phyloP scores from a whole-genome alignment of 2,329 filamentous ascomycete species.

The Xylaria sp. region DNA sequence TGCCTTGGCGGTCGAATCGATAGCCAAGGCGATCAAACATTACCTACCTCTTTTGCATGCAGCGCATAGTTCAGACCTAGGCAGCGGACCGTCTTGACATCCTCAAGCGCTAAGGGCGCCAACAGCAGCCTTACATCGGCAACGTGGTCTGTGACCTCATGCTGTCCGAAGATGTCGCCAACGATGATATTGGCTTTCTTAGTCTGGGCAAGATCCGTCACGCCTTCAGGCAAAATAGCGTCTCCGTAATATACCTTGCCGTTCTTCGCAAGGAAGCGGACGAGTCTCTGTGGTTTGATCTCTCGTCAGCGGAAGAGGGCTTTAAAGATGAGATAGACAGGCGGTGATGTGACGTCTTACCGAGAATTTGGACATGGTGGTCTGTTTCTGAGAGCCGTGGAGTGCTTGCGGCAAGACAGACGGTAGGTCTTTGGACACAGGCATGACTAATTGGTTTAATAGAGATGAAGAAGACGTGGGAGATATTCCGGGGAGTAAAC shows the following conservation, averaged over 20 bases:
- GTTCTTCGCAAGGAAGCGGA: constrained; percentile 78
- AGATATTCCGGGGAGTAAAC: too few species aligned
- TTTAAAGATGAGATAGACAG: background rate
- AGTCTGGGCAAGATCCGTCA: constrained; percentile 69
- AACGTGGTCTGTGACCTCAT: constrained; percentile 71
- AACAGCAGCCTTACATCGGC: constrained; percentile 68
- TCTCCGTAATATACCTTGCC: constrained; percentile 79
- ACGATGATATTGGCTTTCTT: constrained; percentile 70
- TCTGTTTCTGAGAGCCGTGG: constrained; percentile 35
- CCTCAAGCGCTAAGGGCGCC: constrained; percentile 69
- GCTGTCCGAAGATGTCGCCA: constrained; percentile 73
- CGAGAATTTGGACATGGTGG: constrained; percentile 53
- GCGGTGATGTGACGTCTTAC: constrained; percentile 50
- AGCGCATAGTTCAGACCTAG: constrained; percentile 78
- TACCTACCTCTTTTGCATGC: constrained; percentile 74
- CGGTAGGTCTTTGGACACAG: constrained; percentile 7
- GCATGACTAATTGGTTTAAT: background rate
- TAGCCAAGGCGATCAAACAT: constrained; percentile 12
- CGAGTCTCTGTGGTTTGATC: constrained; percentile 65
- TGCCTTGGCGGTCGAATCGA: background rate
- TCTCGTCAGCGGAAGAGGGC: constrained; percentile 17
- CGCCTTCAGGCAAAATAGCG: constrained; percentile 72
- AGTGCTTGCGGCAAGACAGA: constrained; percentile 34
- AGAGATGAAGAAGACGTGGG: too few species aligned
- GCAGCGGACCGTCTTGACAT: constrained; percentile 75